phyloP scores from a whole-genome alignment of 257 asterid genomes.

The Buddleja alternifolia region DNA sequence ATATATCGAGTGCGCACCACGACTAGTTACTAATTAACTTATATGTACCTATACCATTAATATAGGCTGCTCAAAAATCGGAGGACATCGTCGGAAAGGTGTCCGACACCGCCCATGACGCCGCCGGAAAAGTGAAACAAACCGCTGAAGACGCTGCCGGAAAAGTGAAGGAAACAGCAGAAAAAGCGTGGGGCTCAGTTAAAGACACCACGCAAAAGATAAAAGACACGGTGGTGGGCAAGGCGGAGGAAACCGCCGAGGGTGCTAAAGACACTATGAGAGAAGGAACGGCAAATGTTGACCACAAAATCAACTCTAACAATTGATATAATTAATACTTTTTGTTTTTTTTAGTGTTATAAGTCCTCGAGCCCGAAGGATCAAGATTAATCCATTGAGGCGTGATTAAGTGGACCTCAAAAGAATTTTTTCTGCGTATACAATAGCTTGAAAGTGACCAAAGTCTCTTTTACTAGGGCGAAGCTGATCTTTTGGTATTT shows the following conservation, averaged over 20 bases:
- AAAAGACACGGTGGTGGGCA: conserved; percentile 57
- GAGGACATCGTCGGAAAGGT: conserved; percentile 57
- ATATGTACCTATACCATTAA: too few species aligned
- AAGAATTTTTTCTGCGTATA: too few species aligned
- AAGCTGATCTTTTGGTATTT: too few species aligned
- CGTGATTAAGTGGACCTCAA: too few species aligned
- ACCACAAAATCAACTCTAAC: conserved; percentile 41
- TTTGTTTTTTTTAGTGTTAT: neutral
- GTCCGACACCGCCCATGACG: conserved; percentile 55
- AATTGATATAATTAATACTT: neutral
- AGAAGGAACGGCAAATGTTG: conserved; percentile 40
- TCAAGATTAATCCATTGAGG: too few species aligned
- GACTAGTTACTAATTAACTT: too few species aligned
- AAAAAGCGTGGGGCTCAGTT: conserved; percentile 58
- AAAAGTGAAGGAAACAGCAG: conserved; percentile 62
- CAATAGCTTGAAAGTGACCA: too few species aligned
- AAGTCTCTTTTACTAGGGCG: too few species aligned
- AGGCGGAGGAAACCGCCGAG: conserved; percentile 55
- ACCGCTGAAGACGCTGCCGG: conserved; percentile 53
- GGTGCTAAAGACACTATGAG: conserved; percentile 35
- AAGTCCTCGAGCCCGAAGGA: too few species aligned
- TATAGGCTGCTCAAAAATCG: conserved; percentile 49
- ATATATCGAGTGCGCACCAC: too few species aligned
- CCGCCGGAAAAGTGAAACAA: conserved; percentile 58
- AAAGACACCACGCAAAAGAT: conserved; percentile 60